Conservation (phyloP, 768 basidiomycete species). For the Tephrocybe sp. region DNA sequence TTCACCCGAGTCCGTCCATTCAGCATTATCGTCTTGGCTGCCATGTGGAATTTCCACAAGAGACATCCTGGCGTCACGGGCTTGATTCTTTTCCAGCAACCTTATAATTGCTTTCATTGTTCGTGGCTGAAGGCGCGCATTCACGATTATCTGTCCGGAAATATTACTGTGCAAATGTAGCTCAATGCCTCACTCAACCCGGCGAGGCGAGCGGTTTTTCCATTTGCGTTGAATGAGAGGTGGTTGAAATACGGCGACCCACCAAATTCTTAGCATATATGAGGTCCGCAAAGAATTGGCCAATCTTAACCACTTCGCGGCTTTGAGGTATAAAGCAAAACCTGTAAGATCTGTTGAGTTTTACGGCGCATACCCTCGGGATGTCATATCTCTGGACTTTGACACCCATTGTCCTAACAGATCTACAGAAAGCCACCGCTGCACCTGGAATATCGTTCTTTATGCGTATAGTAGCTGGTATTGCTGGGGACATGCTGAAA, state of each 20-base stretch:
- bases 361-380: background rate
- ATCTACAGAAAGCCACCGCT: too few relatives aligned
- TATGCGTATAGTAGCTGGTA: too few relatives aligned
- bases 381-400: too few relatives aligned
- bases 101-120: background rate
- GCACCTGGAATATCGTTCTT: too few relatives aligned
- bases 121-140: background rate
- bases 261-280: background rate
- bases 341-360: background rate
- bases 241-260: slow-evolving; percentile 4
- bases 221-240: background rate
- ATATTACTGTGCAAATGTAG: background rate
- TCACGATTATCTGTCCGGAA: background rate
- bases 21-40: background rate
- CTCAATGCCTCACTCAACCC: background rate
- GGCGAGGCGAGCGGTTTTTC: background rate
- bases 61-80: background rate
- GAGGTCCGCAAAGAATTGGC: background rate
- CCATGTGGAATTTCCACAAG: background rate
- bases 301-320: background rate
- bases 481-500: too few relatives aligned
- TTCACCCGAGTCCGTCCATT: too few relatives aligned
- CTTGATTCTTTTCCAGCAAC: background rate
- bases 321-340: background rate
- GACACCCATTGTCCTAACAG: too few relatives aligned